Evolutionary conservation across 2,329 filamentous ascomycete genomes (phyloP).

Genomic region (Ceratocystis diversiconidia): DNA sequence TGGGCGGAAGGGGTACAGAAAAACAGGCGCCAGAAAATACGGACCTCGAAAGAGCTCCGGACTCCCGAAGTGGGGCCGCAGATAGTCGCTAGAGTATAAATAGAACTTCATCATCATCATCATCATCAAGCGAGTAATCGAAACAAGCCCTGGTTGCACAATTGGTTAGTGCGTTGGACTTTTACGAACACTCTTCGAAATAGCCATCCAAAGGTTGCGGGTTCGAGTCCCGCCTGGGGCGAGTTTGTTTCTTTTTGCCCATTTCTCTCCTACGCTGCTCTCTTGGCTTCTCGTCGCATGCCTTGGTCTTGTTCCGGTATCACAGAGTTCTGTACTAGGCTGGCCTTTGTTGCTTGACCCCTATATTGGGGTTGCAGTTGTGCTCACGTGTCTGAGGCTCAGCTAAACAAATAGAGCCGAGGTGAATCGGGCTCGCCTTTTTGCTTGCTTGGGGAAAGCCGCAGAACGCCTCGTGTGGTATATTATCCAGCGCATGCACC

Average conservation of each 20-base stretch:
- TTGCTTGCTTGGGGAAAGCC: not conserved
- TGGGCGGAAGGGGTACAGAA: no score
- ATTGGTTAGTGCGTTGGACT: conserved; percentile 21
- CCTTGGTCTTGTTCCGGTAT: not conserved
- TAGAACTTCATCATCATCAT: no score
- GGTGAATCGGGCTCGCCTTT: not conserved
- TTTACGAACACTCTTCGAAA: conserved; percentile 14
- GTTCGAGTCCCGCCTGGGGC: conserved; percentile 20
- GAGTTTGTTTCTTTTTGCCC: not conserved
- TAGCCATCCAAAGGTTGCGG: conserved; percentile 20
- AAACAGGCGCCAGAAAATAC: no score
- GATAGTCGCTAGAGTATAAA: no score
- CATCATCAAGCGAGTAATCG: not conserved
- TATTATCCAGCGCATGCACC: not conserved
- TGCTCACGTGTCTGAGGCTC: no score
- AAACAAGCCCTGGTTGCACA: conserved; percentile 19
- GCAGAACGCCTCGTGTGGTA: not conserved
- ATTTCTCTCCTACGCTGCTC: not conserved
- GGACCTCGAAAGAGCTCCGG: no score
- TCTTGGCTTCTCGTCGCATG: not conserved
- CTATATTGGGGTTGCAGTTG: no score
- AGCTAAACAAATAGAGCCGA: not conserved
- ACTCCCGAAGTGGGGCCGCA: no score
- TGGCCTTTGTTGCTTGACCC: not conserved
- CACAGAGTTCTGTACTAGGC: not conserved